Percentiles rank a stretch among this genome's conserved stretches.
phyloP scores from a whole-genome alignment of 2,329 filamentous ascomycete species.

The Sclerotinia sclerotiorum region DNA sequence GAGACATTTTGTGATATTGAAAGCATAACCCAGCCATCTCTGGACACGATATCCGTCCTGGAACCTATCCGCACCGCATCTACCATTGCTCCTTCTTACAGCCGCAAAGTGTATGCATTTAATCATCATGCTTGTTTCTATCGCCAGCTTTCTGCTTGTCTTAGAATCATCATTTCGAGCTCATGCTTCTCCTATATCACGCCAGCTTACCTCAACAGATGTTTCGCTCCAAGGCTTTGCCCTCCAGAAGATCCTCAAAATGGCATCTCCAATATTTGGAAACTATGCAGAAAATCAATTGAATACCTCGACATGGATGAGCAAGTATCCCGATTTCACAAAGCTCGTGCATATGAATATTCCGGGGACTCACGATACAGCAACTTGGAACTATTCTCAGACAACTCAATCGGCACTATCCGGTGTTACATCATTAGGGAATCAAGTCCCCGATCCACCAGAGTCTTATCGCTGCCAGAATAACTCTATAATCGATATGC shows the following conservation, averaged over 20 bases:
- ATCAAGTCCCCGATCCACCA: constrained; percentile 37
- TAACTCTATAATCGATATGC: constrained; percentile 42
- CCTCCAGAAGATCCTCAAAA: constrained; percentile 45
- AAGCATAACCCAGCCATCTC: neutral
- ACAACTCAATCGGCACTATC: constrained; percentile 45
- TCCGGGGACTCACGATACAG: constrained; percentile 51
- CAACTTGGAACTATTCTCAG: constrained; percentile 52
- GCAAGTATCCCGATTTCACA: constrained; percentile 44
- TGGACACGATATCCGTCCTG: neutral
- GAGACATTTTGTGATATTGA: neutral
- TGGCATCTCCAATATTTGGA: constrained; percentile 48
- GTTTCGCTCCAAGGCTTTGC: constrained; percentile 42
- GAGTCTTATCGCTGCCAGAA: constrained; percentile 47
- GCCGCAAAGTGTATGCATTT: too few species aligned
- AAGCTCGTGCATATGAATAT: constrained; percentile 50
- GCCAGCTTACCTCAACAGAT: neutral
- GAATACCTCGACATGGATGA: constrained; percentile 48
- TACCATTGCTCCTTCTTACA: too few species aligned
- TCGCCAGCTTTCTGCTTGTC: neutral
- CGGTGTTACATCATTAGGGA: constrained; percentile 45
- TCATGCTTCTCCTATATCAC: constrained; percentile 4
- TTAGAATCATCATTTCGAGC: neutral
- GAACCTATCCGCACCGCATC: neutral
- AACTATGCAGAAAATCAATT: constrained; percentile 33
- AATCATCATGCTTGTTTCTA: neutral